Evolutionary conservation across 345 rosid species (phyloP), one percentile per base, ranked within the genome.

Genomic region (Dipteronia dyeriana): DNA sequence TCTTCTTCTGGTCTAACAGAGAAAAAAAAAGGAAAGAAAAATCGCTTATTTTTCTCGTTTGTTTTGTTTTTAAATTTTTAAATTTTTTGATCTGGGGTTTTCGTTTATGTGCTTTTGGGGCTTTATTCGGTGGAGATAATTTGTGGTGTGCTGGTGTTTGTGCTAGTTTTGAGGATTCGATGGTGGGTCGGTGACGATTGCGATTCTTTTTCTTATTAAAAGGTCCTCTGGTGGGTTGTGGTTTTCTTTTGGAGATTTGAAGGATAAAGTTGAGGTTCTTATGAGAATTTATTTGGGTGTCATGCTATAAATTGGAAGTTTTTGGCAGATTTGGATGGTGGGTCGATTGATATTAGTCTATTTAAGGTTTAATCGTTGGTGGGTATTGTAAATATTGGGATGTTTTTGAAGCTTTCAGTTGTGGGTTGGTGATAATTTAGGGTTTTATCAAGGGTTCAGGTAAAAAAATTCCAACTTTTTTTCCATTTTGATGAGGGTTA

Each of bases 361-460:
- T 41, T 34, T 51, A 34, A 7, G 63, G 67, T 77, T 75, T 59
- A 13, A 31, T 62, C 73, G 16, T 71, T 53, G 9, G 45, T 74
- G 65, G 76, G 73, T 68, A 31, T 70, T 45, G 45, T 75, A 47
- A 59, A 26, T 66, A 23, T 79, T 57, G 39, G 75, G 78, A 23
- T 76, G 49, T 49, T 41, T 41, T 70, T 54, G 66, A 64, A 71
- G 73, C 66, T 75, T 81, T 59, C 69, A 14, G 38, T 19, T 59
- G 83, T 74, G 83, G 72, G 71, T 59, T 71, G 82, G 73, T 59
- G 73, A 75, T 76, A 68, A 65, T 63, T 62, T 66, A 29, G 84
- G 70, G 63, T 79, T 77, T 77, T 76, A 75, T 81, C 77, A 53
- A 71, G 80, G 75, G 53, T 47, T 66, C 38, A 29, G 49, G 70